Evolutionary conservation across 768 basidiomycete species (phyloP).

Genomic region (Lactarius tabidus): DNA sequence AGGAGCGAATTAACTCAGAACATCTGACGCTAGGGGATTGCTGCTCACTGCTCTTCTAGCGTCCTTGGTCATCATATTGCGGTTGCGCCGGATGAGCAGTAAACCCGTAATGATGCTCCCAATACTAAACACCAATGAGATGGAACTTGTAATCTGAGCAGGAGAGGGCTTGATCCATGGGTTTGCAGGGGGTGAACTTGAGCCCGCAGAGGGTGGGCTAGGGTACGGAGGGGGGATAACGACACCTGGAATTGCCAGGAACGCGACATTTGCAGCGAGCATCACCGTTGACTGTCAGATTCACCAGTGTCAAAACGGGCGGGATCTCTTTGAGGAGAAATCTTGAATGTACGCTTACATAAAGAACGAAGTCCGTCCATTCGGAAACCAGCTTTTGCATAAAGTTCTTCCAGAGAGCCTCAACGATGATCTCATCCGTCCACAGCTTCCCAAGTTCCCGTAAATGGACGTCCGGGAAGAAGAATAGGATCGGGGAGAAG

Average conservation of each 20-base stretch:
- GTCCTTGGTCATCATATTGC: slow-evolving; percentile 36
- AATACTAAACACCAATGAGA: slow-evolving; percentile 46
- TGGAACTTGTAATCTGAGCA: slow-evolving; percentile 48
- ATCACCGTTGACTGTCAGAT: too few relatives aligned
- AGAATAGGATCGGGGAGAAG: neutral
- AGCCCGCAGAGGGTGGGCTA: too few relatives aligned
- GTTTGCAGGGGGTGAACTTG: too few relatives aligned
- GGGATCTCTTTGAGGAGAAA: too few relatives aligned
- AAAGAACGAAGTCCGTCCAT: neutral
- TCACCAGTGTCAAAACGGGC: too few relatives aligned
- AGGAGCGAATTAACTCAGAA: slow-evolving; percentile 11
- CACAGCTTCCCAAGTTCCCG: neutral
- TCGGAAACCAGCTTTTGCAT: neutral
- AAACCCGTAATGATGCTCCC: slow-evolving; percentile 48
- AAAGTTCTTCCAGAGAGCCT: neutral
- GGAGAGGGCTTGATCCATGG: slow-evolving; percentile 34
- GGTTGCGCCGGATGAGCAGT: slow-evolving; percentile 44
- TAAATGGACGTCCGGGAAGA: neutral
- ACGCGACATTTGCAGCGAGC: too few relatives aligned
- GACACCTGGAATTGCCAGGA: neutral
- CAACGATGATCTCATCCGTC: neutral
- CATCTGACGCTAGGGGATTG: slow-evolving; percentile 7
- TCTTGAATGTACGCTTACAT: too few relatives aligned
- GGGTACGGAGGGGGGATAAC: slow-evolving; percentile 14
- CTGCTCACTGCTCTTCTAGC: slow-evolving; percentile 23